phyloP scores from a whole-genome alignment of 1,139 yeast species.

The Blastobotrys illinoisensis region DNA sequence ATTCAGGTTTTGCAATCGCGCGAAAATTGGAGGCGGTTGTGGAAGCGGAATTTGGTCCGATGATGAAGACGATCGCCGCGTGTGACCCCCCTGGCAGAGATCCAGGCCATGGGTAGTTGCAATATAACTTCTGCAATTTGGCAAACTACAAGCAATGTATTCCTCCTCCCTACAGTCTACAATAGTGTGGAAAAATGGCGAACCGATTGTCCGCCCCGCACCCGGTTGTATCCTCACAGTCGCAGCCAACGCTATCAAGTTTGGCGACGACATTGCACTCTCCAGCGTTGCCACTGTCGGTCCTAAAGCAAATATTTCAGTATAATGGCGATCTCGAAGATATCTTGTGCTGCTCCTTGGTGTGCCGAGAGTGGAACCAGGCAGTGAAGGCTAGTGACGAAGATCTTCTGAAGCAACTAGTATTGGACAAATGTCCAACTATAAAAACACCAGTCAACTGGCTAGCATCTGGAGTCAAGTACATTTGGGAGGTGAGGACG shows the following conservation, averaged over 20 bases:
- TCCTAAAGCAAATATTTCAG: not conserved
- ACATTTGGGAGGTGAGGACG: not conserved
- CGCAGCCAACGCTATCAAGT: not conserved
- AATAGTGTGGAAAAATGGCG: not conserved
- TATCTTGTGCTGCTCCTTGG: not conserved
- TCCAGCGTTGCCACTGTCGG: not conserved
- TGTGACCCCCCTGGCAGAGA: not conserved
- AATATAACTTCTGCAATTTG: not conserved
- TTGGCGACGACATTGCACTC: not conserved
- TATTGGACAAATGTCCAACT: not conserved
- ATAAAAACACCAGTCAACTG: not conserved
- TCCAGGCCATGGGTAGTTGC: not conserved
- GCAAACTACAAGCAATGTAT: not conserved
- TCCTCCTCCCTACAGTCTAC: not conserved
- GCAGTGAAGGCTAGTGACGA: not conserved
- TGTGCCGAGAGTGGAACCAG: slow-evolving; percentile 2
- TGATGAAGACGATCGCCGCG: not conserved
- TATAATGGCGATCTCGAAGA: not conserved
- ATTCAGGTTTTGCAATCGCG: too few species aligned
- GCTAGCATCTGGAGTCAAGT: not conserved
- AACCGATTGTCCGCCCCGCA: not conserved
- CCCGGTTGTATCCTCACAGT: not conserved
- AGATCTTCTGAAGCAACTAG: not conserved
- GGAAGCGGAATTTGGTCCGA: not conserved
- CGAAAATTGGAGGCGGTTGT: too few species aligned